Conservation (phyloP, 139 green algal species). For the Penium margaritaceum region DNA sequence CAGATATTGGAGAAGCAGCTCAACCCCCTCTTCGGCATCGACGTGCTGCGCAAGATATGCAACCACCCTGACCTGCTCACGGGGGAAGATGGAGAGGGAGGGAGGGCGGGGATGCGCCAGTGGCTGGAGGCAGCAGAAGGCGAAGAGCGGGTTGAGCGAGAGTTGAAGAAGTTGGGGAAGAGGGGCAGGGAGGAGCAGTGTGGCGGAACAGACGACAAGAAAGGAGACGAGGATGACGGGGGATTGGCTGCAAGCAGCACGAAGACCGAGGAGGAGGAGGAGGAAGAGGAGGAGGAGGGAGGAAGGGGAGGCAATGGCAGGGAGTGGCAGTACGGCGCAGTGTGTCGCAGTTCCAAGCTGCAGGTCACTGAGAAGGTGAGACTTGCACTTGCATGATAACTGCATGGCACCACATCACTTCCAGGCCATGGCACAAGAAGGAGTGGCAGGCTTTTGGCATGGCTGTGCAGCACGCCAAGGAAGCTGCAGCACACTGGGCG, state of each 20-base stretch:
- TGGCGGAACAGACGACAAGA: background rate
- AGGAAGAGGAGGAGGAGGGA: background rate
- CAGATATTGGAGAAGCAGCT: slow-evolving; percentile 50
- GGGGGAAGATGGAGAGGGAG: too few species aligned
- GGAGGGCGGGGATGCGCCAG: background rate
- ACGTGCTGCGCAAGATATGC: slow-evolving; percentile 94
- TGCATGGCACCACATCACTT: too few species aligned
- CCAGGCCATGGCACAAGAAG: too few species aligned
- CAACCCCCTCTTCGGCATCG: slow-evolving; percentile 81
- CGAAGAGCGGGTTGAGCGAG: background rate
- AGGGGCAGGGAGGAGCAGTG: slow-evolving; percentile 1
- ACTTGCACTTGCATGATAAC: too few species aligned
- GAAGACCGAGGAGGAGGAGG: slow-evolving; percentile 5
- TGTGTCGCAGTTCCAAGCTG: slow-evolving; percentile 6
- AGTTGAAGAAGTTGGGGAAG: background rate
- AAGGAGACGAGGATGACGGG: slow-evolving; percentile 1
- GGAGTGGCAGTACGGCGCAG: too few species aligned
- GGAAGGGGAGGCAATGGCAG: background rate
- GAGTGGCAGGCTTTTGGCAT: too few species aligned
- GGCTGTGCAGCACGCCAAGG: too few species aligned
- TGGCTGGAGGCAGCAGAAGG: background rate
- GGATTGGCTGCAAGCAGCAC: background rate
- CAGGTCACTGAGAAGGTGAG: slow-evolving; percentile 1
- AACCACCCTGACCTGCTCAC: slow-evolving; percentile 98
- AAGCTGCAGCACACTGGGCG: too few species aligned